Evolutionary conservation across 257 asterid genomes (phyloP), one percentile per base, ranked within the genome.

Genomic region (Jaltomata sinuosa): DNA sequence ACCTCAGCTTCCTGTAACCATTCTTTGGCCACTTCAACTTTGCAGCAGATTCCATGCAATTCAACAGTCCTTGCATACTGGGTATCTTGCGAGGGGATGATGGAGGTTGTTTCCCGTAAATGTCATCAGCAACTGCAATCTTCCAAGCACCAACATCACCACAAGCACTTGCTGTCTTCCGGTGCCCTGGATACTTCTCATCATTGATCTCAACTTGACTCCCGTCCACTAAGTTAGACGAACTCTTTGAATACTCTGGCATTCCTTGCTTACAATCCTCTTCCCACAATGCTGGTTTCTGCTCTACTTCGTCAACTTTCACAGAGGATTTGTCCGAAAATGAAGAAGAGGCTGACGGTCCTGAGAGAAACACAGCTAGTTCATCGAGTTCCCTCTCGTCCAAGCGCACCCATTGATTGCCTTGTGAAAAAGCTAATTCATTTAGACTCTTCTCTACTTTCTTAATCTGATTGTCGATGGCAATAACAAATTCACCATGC

Each of bases 121-220:
- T 85, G 83, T 88, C 93, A 80, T 92, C 96, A 80, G 89, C 87
- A 83, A 96, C 89, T 6, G 89, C 83, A 83, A 95, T 91, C 38
- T 95, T 93, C 97, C 96, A 95, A 21, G 94, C 83, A 71, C 94
- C 87, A 72, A 94, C 90, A 83, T 95, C 98, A 83, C 97, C 98
- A 91, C 91, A 85, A 18, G 97, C 99, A 92, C 98, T 95, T 83
- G 97, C 98, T 8, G 97, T 87, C 91, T 98, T 95, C 55, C 98
- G 93, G 83, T 93, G 98, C n/a, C 97, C 97, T 9, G 90, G 80
- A 47, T 81, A 68, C 90, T 87, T 91, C 76, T 89, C 97, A 64
- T 86, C 93, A 84, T 83, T 88, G 86, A 82, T 87, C 84, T 91
- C 96, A 79, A 82, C 88, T 81, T 83, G 89, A 83, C 82, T 84